Evolutionary conservation across 2,329 filamentous ascomycete species (phyloP), one percentile per base, ranked within the genome.

Genomic region (Trichoderma citrinoviride): DNA sequence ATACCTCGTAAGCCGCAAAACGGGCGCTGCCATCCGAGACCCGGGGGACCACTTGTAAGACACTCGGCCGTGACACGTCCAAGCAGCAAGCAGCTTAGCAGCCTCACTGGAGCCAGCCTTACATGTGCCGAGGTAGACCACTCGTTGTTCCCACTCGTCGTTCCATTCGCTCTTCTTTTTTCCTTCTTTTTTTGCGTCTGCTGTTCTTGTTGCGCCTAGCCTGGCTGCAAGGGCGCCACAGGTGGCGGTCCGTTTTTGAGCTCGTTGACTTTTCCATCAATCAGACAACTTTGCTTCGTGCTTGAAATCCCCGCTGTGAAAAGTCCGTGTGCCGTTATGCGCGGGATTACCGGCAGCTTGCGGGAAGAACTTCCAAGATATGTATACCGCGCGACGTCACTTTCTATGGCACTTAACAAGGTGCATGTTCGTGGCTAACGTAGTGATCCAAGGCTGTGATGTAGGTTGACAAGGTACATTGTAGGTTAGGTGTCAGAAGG

Each of bases 81-180:
- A 37, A 37, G 33, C 19, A 15, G 21, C 33, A 5, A 23, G 37
- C 15, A 43, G 14, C 27, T 10, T 15, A 12, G n/a, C n/a, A 53
- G 50, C 49, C 49, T 54, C 23, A 54, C 52, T 23, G 52, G 19
- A 37, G 25, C 52, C 56, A 49, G 56, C 56, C 43, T 60, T 47
- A 40, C n/a, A n/a, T n/a, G n/a, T n/a, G n/a, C 49, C 56, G 56
- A 14, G 21, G 43, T 49, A 27, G 43, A 25, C 25, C 21, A 8
- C 8, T 21, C 29, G 44, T 46, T 56, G 49, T 15, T 19, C 5
- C 25, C 14, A 27, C 25, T 23, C 47, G 14, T 56, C 49, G 19
- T 19, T 8, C 25, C 14, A 27, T 40, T 23, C 47, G 14, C 19
- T 49, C n/a, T 27, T 29, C 37, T 23, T 46, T 4, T 10, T 8